phyloP scores from a whole-genome alignment of 164 flowering plant genomes.

The Vitis amurensis region DNA sequence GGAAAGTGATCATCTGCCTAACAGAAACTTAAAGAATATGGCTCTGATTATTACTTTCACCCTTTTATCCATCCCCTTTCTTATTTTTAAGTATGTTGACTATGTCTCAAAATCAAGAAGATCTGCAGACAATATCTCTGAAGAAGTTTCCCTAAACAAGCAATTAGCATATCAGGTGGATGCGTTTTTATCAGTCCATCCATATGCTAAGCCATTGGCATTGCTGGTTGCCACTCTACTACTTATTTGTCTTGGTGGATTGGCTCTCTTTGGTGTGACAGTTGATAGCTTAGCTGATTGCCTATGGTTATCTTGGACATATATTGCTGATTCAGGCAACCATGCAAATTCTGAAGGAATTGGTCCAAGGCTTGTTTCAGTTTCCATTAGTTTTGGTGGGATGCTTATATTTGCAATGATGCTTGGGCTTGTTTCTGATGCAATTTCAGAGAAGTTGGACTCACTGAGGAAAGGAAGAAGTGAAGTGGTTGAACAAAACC shows the following conservation, averaged over 20 bases:
- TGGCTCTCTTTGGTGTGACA: slow-evolving; percentile 80
- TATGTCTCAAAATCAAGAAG: slow-evolving; percentile 51
- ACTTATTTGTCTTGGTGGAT: slow-evolving; percentile 69
- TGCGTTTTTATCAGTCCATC: slow-evolving; percentile 56
- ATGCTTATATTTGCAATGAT: slow-evolving; percentile 94
- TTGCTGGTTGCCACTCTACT: slow-evolving; percentile 70
- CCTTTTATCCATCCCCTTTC: slow-evolving; percentile 42
- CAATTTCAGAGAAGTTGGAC: slow-evolving; percentile 83
- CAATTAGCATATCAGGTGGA: slow-evolving; percentile 66
- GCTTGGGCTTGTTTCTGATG: slow-evolving; percentile 92
- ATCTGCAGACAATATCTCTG: slow-evolving; percentile 40
- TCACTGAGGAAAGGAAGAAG: slow-evolving; percentile 82
- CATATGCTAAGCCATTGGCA: slow-evolving; percentile 70
- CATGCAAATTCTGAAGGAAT: slow-evolving; percentile 70
- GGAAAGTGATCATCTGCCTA: slow-evolving; percentile 25
- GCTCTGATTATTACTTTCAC: slow-evolving; percentile 50
- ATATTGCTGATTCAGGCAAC: slow-evolving; percentile 69
- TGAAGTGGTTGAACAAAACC: slow-evolving; percentile 77
- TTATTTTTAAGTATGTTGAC: slow-evolving; percentile 58
- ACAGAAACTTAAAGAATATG: slow-evolving; percentile 43
- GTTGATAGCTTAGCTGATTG: slow-evolving; percentile 68
- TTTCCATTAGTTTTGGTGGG: slow-evolving; percentile 83
- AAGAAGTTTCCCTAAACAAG: slow-evolving; percentile 62
- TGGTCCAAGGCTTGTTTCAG: slow-evolving; percentile 70
- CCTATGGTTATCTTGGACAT: slow-evolving; percentile 86